These are phyloP conservation scores for Mentha longifolia DNA, from an alignment of 257 asterid species.

Conservation along the genomic window DNA sequence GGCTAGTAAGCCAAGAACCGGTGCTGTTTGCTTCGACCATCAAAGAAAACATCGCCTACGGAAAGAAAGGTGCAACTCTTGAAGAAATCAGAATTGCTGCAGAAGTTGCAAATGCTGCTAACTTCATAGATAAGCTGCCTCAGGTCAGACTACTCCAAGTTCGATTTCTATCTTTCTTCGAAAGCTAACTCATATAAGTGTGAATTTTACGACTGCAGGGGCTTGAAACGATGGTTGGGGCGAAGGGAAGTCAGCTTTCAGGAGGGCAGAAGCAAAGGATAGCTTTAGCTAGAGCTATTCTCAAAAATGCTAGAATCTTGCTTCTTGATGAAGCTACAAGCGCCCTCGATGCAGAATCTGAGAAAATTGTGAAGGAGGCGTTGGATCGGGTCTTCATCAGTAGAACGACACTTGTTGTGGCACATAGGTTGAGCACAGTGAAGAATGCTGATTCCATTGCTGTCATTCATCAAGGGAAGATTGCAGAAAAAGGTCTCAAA, in stretches of 20 bases:
- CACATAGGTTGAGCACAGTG: constrained; percentile 58
- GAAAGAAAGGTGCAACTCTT: constrained; percentile 41
- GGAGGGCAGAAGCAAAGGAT: constrained; percentile 68
- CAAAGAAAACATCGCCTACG: constrained; percentile 47
- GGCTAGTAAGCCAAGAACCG: constrained; percentile 63
- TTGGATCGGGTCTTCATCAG: constrained; percentile 46
- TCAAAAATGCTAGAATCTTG: constrained; percentile 50
- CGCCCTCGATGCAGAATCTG: constrained; percentile 60
- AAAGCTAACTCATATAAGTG: not conserved
- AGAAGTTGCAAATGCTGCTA: constrained; percentile 46
- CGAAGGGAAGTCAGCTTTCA: constrained; percentile 53
- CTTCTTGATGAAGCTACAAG: constrained; percentile 70
- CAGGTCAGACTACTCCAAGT: constrained; percentile 32
- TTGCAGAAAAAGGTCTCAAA: constrained; percentile 48
- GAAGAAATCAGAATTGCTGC: constrained; percentile 45
- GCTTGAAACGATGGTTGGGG: constrained; percentile 45
- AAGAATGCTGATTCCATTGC: constrained; percentile 55
- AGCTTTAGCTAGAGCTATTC: constrained; percentile 59
- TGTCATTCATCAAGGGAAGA: constrained; percentile 51
- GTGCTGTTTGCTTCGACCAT: constrained; percentile 47
- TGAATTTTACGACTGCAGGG: constrained; percentile 36
- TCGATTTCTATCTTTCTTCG: not conserved
- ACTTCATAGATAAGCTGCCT: constrained; percentile 51
- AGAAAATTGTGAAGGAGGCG: constrained; percentile 53
- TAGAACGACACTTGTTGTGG: constrained; percentile 54